Conservation (phyloP, 768 basidiomycete genomes). For the Pisolithus orientalis region DNA sequence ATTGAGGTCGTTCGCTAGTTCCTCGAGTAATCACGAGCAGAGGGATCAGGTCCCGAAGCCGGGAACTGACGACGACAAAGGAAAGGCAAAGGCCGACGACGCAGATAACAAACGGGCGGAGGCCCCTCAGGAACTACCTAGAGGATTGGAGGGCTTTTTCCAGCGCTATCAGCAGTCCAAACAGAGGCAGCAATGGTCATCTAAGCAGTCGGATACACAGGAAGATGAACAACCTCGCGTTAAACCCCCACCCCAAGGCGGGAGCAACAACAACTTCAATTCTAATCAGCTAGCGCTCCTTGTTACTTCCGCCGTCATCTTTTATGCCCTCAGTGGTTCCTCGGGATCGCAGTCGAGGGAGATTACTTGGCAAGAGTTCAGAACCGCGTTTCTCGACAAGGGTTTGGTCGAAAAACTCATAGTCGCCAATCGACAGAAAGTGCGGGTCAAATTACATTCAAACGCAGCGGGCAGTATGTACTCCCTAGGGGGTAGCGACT, state of each 20-base stretch:
- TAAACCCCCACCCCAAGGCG: constrained; percentile 45
- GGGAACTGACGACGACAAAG: constrained; percentile 25
- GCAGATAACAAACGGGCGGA: constrained; percentile 28
- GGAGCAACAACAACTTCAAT: constrained; percentile 45
- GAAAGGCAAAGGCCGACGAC: constrained; percentile 29
- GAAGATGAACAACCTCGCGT: constrained; percentile 30
- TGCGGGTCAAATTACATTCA: constrained; percentile 88
- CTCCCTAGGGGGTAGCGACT: constrained; percentile 58
- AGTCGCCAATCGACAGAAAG: constrained; percentile 85
- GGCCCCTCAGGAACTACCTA: constrained; percentile 42
- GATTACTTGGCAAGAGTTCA: constrained; percentile 99
- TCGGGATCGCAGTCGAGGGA: constrained; percentile 59
- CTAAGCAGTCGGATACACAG: constrained; percentile 22
- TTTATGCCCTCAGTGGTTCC: constrained; percentile 52
- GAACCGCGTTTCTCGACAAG: constrained; percentile 93
- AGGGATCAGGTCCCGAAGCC: constrained; percentile 23
- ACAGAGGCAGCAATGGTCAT: constrained; percentile 22
- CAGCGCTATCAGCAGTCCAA: constrained; percentile 50
- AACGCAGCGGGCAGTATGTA: constrained; percentile 81
- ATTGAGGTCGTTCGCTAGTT: constrained; percentile 45
- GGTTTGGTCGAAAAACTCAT: constrained; percentile 91
- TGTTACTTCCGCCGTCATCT: constrained; percentile 53
- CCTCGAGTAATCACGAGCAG: constrained; percentile 27
- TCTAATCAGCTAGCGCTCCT: constrained; percentile 53
- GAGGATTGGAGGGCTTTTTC: constrained; percentile 75